These are phyloP conservation scores for Fusarium chlamydosporum DNA, from an alignment of 2,329 filamentous ascomycete genomes.

Conservation along the genomic window DNA sequence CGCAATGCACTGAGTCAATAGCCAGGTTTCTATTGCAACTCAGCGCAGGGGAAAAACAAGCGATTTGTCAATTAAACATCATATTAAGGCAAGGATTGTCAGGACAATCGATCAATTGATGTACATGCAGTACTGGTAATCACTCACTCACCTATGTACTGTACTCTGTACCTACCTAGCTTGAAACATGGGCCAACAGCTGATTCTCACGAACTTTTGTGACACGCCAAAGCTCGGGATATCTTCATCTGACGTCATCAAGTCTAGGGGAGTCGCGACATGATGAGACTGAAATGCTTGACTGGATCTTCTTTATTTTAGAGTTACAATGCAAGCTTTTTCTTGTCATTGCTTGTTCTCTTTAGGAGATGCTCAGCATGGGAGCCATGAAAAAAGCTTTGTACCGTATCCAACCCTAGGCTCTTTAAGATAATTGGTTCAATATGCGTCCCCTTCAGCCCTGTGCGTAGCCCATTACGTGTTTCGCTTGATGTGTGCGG, in stretches of 20 bases:
- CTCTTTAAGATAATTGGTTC: constrained; percentile 19
- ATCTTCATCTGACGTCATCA: constrained; percentile 38
- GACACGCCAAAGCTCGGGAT: constrained; percentile 1
- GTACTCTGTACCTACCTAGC: too few relatives aligned
- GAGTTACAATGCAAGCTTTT: constrained; percentile 37
- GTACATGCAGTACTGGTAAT: background rate
- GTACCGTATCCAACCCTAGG: background rate
- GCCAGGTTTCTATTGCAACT: background rate
- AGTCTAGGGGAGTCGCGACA: background rate
- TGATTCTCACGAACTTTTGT: constrained; percentile 14
- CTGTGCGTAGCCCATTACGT: constrained; percentile 41
- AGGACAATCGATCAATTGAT: background rate
- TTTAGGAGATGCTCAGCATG: background rate
- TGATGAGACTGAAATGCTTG: constrained; percentile 24
- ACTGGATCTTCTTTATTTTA: constrained; percentile 13
- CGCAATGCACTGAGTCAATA: background rate
- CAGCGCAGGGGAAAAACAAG: background rate
- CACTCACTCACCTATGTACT: background rate
- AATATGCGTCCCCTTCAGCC: constrained; percentile 23
- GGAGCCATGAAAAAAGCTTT: constrained; percentile 1
- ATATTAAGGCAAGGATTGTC: background rate
- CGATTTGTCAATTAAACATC: background rate
- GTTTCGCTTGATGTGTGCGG: constrained; percentile 35
- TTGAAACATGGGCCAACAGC: constrained; percentile 18
- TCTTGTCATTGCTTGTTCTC: constrained; percentile 10